Evolutionary conservation across 441 rosid genomes (phyloP).

Genomic region (Cnidoscolus chayamansa): DNA sequence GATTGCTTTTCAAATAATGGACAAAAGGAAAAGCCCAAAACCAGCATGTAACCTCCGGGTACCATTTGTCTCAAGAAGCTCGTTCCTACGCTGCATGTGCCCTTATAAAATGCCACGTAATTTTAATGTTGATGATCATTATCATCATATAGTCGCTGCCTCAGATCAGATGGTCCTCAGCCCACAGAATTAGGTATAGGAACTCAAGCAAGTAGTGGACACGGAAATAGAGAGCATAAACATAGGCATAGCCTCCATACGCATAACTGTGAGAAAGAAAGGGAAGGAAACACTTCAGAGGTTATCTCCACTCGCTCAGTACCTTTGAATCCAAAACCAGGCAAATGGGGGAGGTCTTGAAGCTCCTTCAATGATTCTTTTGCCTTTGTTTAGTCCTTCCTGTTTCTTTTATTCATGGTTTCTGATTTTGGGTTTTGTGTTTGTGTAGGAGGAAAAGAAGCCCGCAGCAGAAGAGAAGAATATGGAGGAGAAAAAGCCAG

Average conservation of each 20-base stretch:
- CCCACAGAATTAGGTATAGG: neutral
- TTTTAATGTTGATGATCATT: neutral
- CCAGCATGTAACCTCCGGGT: slow-evolving; percentile 26
- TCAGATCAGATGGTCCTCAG: slow-evolving; percentile 33
- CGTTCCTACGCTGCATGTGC: slow-evolving; percentile 38
- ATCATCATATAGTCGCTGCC: slow-evolving; percentile 1
- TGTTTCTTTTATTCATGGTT: neutral
- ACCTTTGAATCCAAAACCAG: slow-evolving; percentile 8
- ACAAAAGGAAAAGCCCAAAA: neutral
- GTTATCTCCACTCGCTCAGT: slow-evolving; percentile 25
- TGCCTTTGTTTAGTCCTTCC: neutral
- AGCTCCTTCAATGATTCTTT: slow-evolving; percentile 2
- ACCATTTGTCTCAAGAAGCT: slow-evolving; percentile 30
- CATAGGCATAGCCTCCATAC: neutral
- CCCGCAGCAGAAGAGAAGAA: slow-evolving; percentile 30
- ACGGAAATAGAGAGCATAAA: neutral
- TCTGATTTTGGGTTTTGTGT: slow-evolving; percentile 1
- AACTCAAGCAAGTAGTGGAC: neutral
- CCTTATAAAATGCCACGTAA: slow-evolving; percentile 43
- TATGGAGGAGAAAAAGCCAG: slow-evolving; percentile 32
- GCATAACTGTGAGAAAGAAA: neutral
- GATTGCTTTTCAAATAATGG: neutral
- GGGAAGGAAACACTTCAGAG: slow-evolving; percentile 14
- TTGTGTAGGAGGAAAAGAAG: slow-evolving; percentile 62
- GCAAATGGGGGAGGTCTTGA: slow-evolving; percentile 58